These are phyloP conservation scores for Epithemia pelagica DNA, from an alignment of 108 stramenopile species.

Conservation along the genomic window DNA sequence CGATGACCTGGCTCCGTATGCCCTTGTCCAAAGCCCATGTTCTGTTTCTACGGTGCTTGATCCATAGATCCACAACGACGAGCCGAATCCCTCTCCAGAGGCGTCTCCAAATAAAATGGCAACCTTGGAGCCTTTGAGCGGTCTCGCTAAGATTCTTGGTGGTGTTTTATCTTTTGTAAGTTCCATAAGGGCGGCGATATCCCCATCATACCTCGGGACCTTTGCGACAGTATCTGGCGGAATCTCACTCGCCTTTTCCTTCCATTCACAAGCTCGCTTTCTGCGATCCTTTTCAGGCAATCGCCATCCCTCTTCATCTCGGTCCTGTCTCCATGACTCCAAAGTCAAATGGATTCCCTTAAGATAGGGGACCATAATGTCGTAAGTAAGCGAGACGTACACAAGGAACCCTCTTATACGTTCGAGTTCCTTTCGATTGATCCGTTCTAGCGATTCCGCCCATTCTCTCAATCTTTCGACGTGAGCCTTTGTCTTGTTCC, in stretches of 20 bases:
- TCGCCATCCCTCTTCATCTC: slow-evolving; percentile 37
- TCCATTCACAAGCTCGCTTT: too few species aligned
- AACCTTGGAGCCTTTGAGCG: slow-evolving; percentile 5
- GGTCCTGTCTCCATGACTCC: slow-evolving; percentile 23
- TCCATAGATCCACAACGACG: neutral
- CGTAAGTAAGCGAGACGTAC: slow-evolving; percentile 32
- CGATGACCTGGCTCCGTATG: slow-evolving; percentile 4
- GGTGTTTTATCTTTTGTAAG: neutral
- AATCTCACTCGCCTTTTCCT: too few species aligned
- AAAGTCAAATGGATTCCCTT: slow-evolving; percentile 46
- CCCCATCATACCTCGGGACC: neutral
- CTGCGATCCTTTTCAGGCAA: neutral
- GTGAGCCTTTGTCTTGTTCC: slow-evolving; percentile 18
- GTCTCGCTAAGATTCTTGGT: neutral
- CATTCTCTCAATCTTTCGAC: neutral
- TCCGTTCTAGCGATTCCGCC: neutral
- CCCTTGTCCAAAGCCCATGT: neutral
- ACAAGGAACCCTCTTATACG: slow-evolving; percentile 32
- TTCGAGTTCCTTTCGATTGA: slow-evolving; percentile 10
- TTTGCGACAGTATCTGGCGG: too few species aligned
- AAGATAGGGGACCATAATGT: slow-evolving; percentile 28
- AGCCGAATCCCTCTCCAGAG: slow-evolving; percentile 29
- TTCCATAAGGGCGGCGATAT: neutral
- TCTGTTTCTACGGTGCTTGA: neutral
- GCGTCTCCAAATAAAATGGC: slow-evolving; percentile 47